phyloP scores from a whole-genome alignment of 148 eudicot genomes.

The Cornus florida region DNA sequence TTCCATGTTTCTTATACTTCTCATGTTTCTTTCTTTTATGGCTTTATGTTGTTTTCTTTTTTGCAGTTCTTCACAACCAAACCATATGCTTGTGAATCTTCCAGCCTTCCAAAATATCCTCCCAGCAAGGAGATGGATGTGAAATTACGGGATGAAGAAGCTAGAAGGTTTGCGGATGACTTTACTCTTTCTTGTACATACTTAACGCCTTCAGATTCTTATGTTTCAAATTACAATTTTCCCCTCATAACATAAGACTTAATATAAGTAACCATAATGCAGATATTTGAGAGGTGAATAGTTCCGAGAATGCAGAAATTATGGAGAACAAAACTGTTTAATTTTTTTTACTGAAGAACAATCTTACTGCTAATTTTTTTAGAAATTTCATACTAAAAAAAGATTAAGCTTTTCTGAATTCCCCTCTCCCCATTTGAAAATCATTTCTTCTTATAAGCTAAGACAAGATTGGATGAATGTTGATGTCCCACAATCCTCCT shows the following conservation, averaged over 20 bases:
- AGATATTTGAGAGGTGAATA: background rate
- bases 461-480: background rate
- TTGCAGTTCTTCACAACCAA: slow-evolving; percentile 70
- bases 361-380: no score
- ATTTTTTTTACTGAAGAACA: no score
- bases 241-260: background rate
- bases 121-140: slow-evolving; percentile 93
- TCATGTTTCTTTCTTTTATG: background rate
- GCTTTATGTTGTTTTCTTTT: background rate
- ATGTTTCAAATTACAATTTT: background rate
- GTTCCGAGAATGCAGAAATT: background rate
- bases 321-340: no score
- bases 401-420: no score
- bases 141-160: slow-evolving; percentile 75
- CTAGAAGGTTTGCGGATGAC: slow-evolving; percentile 51
- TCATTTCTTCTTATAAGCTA: background rate
- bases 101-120: slow-evolving; percentile 81
- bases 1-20: no score
- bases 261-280: background rate
- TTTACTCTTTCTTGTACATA: background rate
- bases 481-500: no score
- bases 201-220: background rate
- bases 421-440: background rate
- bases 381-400: no score
- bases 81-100: slow-evolving; percentile 81